Evolutionary conservation across 768 basidiomycete genomes (phyloP).

Genomic region (Cantharellus cinnabarinus): DNA sequence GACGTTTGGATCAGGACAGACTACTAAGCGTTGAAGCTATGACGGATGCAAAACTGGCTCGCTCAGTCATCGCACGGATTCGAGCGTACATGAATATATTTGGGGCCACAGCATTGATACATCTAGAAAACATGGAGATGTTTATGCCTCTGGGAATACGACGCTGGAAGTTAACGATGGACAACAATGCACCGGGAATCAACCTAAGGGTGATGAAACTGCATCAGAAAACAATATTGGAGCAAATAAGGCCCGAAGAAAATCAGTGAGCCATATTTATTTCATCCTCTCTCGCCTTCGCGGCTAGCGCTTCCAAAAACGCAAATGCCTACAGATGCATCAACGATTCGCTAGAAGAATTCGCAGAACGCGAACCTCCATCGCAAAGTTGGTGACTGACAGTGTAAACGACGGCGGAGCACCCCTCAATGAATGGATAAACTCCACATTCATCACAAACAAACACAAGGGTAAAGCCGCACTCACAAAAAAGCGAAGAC

Average conservation of each 20-base stretch:
- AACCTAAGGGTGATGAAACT: too few relatives aligned
- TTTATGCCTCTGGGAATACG: too few relatives aligned
- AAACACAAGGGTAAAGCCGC: neutral
- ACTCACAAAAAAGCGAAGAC: neutral
- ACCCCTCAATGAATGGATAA: constrained; percentile 1
- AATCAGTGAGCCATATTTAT: neutral
- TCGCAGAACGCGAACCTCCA: neutral
- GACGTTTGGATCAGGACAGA: too few relatives aligned
- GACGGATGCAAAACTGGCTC: too few relatives aligned
- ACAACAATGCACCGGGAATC: too few relatives aligned
- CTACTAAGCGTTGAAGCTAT: too few relatives aligned
- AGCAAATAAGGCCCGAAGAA: neutral
- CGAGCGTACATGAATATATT: too few relatives aligned
- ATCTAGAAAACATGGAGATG: too few relatives aligned
- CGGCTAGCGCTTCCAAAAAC: neutral
- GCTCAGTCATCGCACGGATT: too few relatives aligned
- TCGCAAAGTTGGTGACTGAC: neutral
- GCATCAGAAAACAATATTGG: neutral
- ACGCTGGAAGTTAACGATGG: too few relatives aligned
- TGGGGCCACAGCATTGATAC: too few relatives aligned
- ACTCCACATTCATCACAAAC: neutral
- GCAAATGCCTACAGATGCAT: neutral
- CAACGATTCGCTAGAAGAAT: neutral
- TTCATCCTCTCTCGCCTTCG: neutral
- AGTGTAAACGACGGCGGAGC: neutral